Base-by-base conservation (phyloP, 257 asterid genomes). In the Ophiorrhiza pumila region DNA sequence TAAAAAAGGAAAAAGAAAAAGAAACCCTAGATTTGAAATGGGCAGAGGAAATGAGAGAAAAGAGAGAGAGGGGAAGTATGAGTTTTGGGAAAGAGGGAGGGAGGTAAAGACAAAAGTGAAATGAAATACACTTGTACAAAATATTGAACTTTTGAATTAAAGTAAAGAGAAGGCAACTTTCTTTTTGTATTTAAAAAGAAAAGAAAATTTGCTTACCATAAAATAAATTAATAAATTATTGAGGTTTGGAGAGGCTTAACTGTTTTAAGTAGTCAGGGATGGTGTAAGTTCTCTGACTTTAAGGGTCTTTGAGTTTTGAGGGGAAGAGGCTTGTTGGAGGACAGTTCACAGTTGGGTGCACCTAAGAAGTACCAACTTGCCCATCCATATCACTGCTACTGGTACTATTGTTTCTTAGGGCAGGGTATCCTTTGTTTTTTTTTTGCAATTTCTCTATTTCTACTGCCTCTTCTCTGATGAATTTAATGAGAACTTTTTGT, bases 21-120 rank as follows among this genome's bases (percentile, higher is more conserved):
- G 60, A 88, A 89, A 89, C 89, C 98, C 95, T 89, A 92, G 98
- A 89, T 89, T 89, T 85, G 80, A 85, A 85, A 81, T 74, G 82
- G 73, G 65, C 37, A 69, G 73, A 69, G 61, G 60, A 52, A 72
- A 63, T 43, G 76, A 41, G 69, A 73, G 70, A 47, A 47, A 10
- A 47, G 71, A 22, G 71, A 20, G 59, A 64, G 72, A 72, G 58
- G 55, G 75, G 71, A 52, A 56, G 78, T 18, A 65, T 65, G 74
- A 77, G 81, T 73, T 83, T 76, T 47, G 81, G 79, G 80, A 80
- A 80, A 84, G 88, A 61, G 81, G 84, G 71, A 53, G 59, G 71
- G 81, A 79, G 68, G 80, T 77, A 81, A 93, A 83, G 92, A 91
- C 96, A 90, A 91, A 87, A 86, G 95, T 84, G 83, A 73, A 83